These are phyloP conservation scores for Didymosphaeria variabile DNA, from an alignment of 2,329 filamentous ascomycete genomes.

Conservation along the genomic window DNA sequence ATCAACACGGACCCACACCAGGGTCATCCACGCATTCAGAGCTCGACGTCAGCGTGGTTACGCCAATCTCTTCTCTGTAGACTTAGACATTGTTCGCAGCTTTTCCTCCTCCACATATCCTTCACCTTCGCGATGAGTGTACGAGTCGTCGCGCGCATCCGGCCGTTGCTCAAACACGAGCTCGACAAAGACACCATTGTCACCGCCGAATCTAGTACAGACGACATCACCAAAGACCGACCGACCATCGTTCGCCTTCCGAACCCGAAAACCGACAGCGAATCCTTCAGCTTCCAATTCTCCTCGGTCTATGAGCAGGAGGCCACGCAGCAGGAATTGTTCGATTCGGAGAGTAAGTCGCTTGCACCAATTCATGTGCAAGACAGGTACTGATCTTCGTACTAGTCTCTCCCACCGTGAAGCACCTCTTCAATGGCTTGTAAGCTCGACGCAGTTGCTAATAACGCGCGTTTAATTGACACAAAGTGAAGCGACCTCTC, in stretches of 20 bases:
- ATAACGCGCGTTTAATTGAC: conserved; percentile 3
- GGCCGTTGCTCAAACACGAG: conserved; percentile 86
- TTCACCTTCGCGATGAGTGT: conserved; percentile 63
- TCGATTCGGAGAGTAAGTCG: conserved; percentile 80
- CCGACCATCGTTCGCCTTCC: conserved; percentile 83
- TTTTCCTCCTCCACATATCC: conserved; percentile 20
- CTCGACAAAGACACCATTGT: conserved; percentile 89
- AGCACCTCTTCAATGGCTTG: conserved; percentile 88
- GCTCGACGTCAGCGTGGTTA: conserved; percentile 42
- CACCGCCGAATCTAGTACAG: conserved; percentile 62
- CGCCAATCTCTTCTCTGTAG: conserved; percentile 45
- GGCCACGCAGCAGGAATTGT: conserved; percentile 85
- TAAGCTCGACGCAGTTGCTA: conserved; percentile 64
- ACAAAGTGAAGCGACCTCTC: conserved; percentile 56
- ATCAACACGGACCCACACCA: conserved; percentile 33
- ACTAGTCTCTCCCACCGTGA: conserved; percentile 85
- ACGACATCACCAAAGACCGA: conserved; percentile 51
- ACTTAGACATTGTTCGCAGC: conserved; percentile 31
- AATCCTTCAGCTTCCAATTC: conserved; percentile 94
- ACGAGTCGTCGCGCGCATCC: conserved; percentile 88
- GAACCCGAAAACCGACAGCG: conserved; percentile 89
- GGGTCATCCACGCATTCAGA: conserved; percentile 30
- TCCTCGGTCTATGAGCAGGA: conserved; percentile 87
- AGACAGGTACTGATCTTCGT: conserved; percentile 25
- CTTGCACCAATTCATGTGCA: neutral